Percentiles rank a stretch among this genome's conserved stretches.
Evolutionary conservation across 176 grass and related monocot genomes (phyloP).

Genomic region (Eleusine indica): DNA sequence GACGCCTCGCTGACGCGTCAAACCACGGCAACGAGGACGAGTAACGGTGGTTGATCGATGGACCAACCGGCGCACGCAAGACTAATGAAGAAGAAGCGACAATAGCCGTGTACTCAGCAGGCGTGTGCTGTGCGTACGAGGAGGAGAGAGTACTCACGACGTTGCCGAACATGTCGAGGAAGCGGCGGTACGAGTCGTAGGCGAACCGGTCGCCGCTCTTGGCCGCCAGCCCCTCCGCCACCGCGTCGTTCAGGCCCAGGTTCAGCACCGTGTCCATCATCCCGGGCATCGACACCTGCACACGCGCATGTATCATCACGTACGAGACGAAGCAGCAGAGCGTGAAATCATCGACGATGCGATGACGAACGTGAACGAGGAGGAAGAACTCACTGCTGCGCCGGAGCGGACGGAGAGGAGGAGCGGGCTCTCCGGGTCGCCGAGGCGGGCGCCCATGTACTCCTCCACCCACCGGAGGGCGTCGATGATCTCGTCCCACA

Average conservation of each 20-base stretch:
- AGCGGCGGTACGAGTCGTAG: constrained; percentile 91
- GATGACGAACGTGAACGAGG: background rate
- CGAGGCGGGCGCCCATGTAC: constrained; percentile 74
- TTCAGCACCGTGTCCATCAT: constrained; percentile 99
- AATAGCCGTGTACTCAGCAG: too few species aligned
- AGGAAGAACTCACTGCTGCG: constrained; percentile 52
- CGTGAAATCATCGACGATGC: background rate
- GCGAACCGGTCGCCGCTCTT: constrained; percentile 98
- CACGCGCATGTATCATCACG: too few species aligned
- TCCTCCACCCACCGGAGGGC: constrained; percentile 74
- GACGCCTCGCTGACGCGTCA: background rate
- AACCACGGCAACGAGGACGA: background rate
- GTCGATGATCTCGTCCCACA: constrained; percentile 89
- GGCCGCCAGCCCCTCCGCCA: constrained; percentile 67
- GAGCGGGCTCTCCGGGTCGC: constrained; percentile 71
- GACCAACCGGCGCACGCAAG: background rate
- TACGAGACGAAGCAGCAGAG: background rate
- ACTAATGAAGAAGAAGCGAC: too few species aligned
- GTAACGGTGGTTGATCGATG: background rate
- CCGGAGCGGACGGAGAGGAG: constrained; percentile 98
- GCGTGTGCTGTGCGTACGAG: too few species aligned
- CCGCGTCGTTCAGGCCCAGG: constrained; percentile 90
- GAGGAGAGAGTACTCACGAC: constrained; percentile 59
- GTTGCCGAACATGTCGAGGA: constrained; percentile 98
- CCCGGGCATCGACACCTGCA: constrained; percentile 82